Conservation (phyloP, 2,329 filamentous ascomycete species). For the Aspergillus thermomutatus region DNA sequence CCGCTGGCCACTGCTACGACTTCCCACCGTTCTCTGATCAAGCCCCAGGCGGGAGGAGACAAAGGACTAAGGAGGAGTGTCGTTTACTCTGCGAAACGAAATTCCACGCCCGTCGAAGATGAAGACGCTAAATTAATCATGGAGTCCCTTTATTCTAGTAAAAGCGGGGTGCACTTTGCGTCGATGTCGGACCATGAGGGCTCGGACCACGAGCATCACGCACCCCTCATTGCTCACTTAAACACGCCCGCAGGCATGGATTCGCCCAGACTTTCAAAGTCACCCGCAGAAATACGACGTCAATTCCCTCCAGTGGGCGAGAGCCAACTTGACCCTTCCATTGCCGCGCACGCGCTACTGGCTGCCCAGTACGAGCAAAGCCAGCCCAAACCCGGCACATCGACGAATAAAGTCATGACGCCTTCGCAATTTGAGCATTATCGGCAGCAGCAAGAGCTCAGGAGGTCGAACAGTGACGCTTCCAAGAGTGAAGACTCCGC, state of each 20-base stretch:
- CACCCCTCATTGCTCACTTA: constrained; percentile 25
- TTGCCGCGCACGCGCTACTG: constrained; percentile 43
- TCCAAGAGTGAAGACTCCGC: constrained; percentile 52
- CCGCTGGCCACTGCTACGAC: constrained; percentile 26
- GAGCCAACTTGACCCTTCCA: constrained; percentile 24
- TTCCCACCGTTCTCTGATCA: constrained; percentile 31
- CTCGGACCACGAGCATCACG: constrained; percentile 22
- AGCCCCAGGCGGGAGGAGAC: constrained; percentile 20
- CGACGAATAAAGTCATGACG: constrained; percentile 78
- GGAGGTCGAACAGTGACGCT: constrained; percentile 52
- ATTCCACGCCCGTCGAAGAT: constrained; percentile 31
- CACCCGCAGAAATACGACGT: constrained; percentile 10
- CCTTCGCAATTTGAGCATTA: constrained; percentile 82
- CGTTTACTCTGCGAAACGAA: constrained; percentile 24
- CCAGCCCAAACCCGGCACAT: constrained; percentile 32
- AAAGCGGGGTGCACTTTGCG: constrained; percentile 20
- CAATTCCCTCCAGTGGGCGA: constrained; percentile 3
- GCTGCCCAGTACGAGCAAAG: constrained; percentile 45
- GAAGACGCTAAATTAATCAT: constrained; percentile 39
- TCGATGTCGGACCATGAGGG: constrained; percentile 16
- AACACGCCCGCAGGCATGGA: constrained; percentile 5
- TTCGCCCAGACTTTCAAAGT: constrained; percentile 7
- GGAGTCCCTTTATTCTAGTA: constrained; percentile 30
- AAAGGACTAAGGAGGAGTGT: constrained; percentile 30
- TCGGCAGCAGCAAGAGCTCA: constrained; percentile 65